Evolutionary conservation across 352 stramenopile genomes (phyloP), one percentile per base, ranked within the genome.

Genomic region (Globisporangium orthogonon): DNA sequence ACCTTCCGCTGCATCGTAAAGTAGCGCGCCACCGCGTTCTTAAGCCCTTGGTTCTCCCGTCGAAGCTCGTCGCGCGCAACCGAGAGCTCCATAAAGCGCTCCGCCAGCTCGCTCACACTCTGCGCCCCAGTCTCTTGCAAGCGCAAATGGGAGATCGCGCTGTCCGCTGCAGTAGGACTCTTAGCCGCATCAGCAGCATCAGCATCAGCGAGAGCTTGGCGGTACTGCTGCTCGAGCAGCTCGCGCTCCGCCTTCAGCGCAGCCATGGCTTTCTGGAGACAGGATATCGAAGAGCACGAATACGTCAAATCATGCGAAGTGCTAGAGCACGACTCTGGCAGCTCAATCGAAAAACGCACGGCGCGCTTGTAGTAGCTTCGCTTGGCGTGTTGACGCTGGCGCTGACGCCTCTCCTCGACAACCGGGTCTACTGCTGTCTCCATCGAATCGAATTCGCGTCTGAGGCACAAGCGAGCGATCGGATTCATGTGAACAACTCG

Each of bases 301-400:
- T 10, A 40, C 13, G 35, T 40, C 6, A 40, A 10, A 40, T 40
- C 35, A 28, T 18, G 35, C n/a, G 31, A 10, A 55, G 7, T 35
- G 31, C 7, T 7, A 35, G 31, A 35, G 7, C 31, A 7, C 31
- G 31, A 35, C 31, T 4, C 7, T 40, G 35, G 9, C 6, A 40
- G 35, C 5, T 40, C 35, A 13, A 40, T 0, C 35, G 35, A 40
- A 11, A 10, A 2, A 71, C 74, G 60, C 66, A 90, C 80, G 49
- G 79, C 65, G 39, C 87, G 86, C 66, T 83, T 82, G 70, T 90
- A 86, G 77, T 90, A 90, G 51, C 79, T 76, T 9, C 76, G 73
- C 63, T 87, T 86, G 63, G 82, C 80, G 43, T 83, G 70, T 44
- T 85, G 66, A 5, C 80, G 76, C 51, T 63, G 57, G 1, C 57